Evolutionary conservation across 768 basidiomycete species (phyloP).

Genomic region (Amanita rimosa): DNA sequence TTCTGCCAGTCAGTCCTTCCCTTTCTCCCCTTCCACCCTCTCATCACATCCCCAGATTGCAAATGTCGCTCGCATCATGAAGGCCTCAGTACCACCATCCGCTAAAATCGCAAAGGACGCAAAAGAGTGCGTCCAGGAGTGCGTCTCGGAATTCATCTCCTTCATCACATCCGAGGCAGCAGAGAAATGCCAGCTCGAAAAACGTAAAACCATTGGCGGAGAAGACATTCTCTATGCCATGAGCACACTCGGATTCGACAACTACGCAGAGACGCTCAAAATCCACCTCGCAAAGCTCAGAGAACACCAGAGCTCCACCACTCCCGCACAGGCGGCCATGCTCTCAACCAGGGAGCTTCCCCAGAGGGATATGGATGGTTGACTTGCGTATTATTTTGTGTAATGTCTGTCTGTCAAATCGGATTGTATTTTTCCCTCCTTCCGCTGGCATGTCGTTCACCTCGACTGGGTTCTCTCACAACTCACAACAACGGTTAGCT

Average conservation of each 20-base stretch:
- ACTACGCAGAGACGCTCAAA: slow-evolving; percentile 86
- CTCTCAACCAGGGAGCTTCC: slow-evolving; percentile 4
- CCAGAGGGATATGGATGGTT: slow-evolving; percentile 5
- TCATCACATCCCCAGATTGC: slow-evolving; percentile 54
- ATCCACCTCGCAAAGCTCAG: slow-evolving; percentile 87
- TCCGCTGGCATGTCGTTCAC: background rate
- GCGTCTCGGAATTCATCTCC: slow-evolving; percentile 95
- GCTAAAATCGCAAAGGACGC: slow-evolving; percentile 98
- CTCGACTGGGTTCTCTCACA: too few species aligned
- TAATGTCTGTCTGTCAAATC: background rate
- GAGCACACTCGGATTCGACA: slow-evolving; percentile 85
- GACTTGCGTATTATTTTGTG: background rate
- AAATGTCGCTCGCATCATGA: slow-evolving; percentile 98
- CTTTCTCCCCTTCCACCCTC: background rate
- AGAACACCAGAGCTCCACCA: slow-evolving; percentile 24
- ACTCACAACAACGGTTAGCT: too few species aligned
- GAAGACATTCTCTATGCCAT: slow-evolving; percentile 98
- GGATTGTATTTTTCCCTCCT: background rate
- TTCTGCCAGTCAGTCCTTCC: slow-evolving; percentile 62
- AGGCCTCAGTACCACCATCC: slow-evolving; percentile 74
- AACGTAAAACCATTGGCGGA: slow-evolving; percentile 95
- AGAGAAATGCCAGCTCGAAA: slow-evolving; percentile 89
- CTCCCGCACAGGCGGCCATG: background rate
- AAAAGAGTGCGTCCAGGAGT: slow-evolving; percentile 97
- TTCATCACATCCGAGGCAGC: slow-evolving; percentile 98